A percentile compares a stretch with the other conserved stretches of the same genome.
phyloP scores from a whole-genome alignment of 2,329 filamentous ascomycete genomes.

The Colletotrichum phormii region DNA sequence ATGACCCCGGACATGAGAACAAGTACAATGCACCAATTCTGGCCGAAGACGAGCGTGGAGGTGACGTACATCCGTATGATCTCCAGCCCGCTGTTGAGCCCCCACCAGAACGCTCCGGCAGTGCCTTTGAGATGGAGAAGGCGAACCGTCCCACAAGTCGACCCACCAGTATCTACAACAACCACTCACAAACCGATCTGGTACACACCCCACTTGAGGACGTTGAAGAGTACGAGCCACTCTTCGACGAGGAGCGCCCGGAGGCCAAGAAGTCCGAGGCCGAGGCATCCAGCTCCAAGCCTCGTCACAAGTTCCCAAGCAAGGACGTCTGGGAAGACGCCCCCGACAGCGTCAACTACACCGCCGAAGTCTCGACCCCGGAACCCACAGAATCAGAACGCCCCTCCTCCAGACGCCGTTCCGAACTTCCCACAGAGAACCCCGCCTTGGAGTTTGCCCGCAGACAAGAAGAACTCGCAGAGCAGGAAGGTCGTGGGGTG shows the following conservation, averaged over 20 bases:
- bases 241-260: conserved; percentile 84
- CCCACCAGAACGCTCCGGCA: conserved; percentile 71
- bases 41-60: conserved; percentile 87
- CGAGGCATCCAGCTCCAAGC: conserved; percentile 60
- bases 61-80: conserved; percentile 75
- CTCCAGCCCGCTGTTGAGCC: conserved; percentile 87
- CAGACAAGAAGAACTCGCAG: conserved; percentile 73
- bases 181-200: conserved; percentile 63
- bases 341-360: conserved; percentile 83
- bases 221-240: conserved; percentile 92
- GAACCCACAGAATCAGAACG: conserved; percentile 59
- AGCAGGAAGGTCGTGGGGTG: conserved; percentile 60
- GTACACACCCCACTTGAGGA: conserved; percentile 81
- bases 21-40: conserved; percentile 82
- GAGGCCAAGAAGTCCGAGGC: conserved; percentile 50
- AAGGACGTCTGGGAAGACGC: conserved; percentile 98
- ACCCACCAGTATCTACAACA: conserved; percentile 72
- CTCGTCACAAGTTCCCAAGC: conserved; percentile 84
- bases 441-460: conserved; percentile 75
- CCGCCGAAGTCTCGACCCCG: conserved; percentile 86
- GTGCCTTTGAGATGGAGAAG: conserved; percentile 66
- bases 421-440: conserved; percentile 52
- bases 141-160: conserved; percentile 74
- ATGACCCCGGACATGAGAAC: conserved; percentile 40
- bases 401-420: conserved; percentile 45